Base-by-base conservation (phyloP, 176 grass and related monocot species). In the Ensete glaucum region DNA sequence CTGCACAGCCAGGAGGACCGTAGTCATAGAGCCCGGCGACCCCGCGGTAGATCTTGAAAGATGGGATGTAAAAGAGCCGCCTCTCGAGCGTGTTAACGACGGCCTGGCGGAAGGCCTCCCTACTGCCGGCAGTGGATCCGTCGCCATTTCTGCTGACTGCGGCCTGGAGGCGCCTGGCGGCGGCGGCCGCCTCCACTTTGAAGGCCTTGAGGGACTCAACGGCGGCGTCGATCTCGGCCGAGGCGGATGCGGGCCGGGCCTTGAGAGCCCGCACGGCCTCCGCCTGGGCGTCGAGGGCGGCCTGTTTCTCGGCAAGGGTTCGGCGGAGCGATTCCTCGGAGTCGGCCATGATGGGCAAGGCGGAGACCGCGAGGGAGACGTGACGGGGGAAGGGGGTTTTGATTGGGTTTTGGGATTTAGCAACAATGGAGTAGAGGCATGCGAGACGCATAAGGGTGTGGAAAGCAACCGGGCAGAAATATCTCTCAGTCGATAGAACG, bases 181-280 rank as follows among this genome's bases (percentile, higher is more conserved):
- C 34, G 34, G 34, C 34, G 34, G 34, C 34, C 4, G 81, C 81
- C 72, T 87, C 88, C 0, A 84, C 23, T 84, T 84, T 90, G 67
- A 87, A 84, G 8, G 76, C 84, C 79, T 87, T 84, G 0, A 90
- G 88, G 22, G 78, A 81, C 78, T 90, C 88, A 50, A 90, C 81
- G 1, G 81, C 79, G 7, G 84, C 79, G 9, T 87, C 84, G 34
- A 90, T 63, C 6, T 86, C 81, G 21, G 20, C 75, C 81, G 55
- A 59, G n/a, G 85, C 23, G 21, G 56, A 76, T 25, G 29, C 77
- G 17, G 29, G 62, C 15, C 57, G 73, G 11, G 81, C 81, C 78
- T 86, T 89, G n/a, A 90, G 84, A 11, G 29, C 78, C 22, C 81
- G 84, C 16, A 89, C 88, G 64, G 81, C 74, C 78, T 81, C 78